Percentiles rank a stretch among this genome's conserved stretches.
Conservation (phyloP, 495 filamentous ascomycete genomes). For the Trypethelium eluteriae region DNA sequence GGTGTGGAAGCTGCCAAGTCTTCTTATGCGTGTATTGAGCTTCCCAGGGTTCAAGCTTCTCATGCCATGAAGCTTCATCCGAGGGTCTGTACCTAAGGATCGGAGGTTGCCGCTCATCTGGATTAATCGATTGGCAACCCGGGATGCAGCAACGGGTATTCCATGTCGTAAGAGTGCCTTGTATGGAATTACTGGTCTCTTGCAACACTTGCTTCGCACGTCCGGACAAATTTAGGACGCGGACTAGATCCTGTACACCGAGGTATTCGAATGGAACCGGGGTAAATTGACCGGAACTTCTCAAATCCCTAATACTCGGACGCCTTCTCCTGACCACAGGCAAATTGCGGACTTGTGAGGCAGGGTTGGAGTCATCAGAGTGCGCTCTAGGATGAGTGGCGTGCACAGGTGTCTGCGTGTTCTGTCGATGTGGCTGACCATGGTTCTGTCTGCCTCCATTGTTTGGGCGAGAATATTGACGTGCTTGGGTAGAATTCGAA, state of each 20-base stretch:
- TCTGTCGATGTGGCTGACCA: background rate
- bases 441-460: background rate
- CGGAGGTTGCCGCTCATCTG: background rate
- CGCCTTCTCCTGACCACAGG: too few species aligned
- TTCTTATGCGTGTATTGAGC: background rate
- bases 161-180: background rate
- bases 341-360: too few species aligned
- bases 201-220: background rate
- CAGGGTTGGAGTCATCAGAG: background rate
- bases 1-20: background rate
- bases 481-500: background rate
- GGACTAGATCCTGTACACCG: too few species aligned
- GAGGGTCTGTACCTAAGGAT: background rate
- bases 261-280: too few species aligned
- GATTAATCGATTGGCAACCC: background rate
- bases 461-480: background rate
- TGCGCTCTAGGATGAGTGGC: background rate
- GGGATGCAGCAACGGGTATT: background rate
- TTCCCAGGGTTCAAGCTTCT: background rate
- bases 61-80: background rate
- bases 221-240: background rate
- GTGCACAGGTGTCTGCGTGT: background rate
- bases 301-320: too few species aligned
- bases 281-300: too few species aligned
- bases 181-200: background rate